phyloP scores from a whole-genome alignment of 2,329 filamentous ascomycete species.

The Fusarium torulosum region DNA sequence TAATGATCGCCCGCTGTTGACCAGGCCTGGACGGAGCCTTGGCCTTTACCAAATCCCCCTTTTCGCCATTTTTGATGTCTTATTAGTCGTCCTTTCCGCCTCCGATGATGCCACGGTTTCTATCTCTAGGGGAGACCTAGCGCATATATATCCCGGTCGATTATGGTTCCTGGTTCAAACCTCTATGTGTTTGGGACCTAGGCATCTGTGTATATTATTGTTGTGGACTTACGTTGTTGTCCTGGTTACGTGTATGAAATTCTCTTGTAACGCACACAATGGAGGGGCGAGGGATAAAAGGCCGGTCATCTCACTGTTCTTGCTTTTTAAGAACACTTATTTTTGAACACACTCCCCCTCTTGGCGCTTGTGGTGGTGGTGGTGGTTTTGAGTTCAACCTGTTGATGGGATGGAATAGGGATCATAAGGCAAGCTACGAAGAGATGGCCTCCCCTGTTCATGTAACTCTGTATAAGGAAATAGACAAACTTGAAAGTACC shows the following conservation, averaged over 20 bases:
- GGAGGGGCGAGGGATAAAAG: slow-evolving; percentile 25
- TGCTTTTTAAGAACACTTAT: slow-evolving; percentile 26
- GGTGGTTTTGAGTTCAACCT: slow-evolving; percentile 28
- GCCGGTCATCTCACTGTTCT: slow-evolving; percentile 23
- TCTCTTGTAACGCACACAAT: slow-evolving; percentile 30
- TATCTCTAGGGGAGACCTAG: slow-evolving; percentile 9
- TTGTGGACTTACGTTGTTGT: slow-evolving; percentile 33
- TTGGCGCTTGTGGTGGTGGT: slow-evolving; percentile 26
- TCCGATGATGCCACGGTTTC: slow-evolving; percentile 41
- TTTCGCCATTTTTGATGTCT: slow-evolving; percentile 47
- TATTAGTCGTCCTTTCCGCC: slow-evolving; percentile 48
- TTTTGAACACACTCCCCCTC: slow-evolving; percentile 29
- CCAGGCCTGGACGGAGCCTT: slow-evolving; percentile 40
- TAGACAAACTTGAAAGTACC: slow-evolving; percentile 48
- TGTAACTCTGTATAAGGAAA: slow-evolving; percentile 53
- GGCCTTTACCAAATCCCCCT: slow-evolving; percentile 31
- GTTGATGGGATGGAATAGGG: slow-evolving; percentile 43
- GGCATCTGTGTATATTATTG: slow-evolving; percentile 50
- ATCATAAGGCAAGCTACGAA: slow-evolving; percentile 31
- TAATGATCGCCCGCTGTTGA: slow-evolving; percentile 48
- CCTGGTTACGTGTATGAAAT: slow-evolving; percentile 37
- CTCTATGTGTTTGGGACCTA: slow-evolving; percentile 7
- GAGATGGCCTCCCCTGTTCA: slow-evolving; percentile 42
- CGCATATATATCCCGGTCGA: slow-evolving; percentile 23
- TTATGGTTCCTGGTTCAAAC: slow-evolving; percentile 18